These are phyloP conservation scores for Lactuca sativa DNA, from an alignment of 129 eudicot species.

Conservation along the genomic window DNA sequence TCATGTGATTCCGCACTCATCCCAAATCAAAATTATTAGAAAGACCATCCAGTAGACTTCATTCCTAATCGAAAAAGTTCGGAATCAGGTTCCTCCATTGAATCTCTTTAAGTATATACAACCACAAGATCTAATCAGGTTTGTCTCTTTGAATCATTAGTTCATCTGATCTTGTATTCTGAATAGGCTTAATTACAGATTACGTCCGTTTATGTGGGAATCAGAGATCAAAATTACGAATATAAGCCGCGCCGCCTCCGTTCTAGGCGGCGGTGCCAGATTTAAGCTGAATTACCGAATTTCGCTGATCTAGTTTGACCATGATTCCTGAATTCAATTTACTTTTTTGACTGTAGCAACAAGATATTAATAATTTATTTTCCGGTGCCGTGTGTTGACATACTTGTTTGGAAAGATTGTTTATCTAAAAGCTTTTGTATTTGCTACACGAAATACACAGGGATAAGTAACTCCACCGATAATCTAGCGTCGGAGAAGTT, in stretches of 20 bases:
- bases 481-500: conserved; percentile 22
- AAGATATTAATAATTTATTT: background rate
- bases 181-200: conserved; percentile 24
- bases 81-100: conserved; percentile 13
- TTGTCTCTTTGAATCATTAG: conserved; percentile 25
- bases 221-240: background rate
- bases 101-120: conserved; percentile 5
- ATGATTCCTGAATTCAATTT: background rate
- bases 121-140: conserved; percentile 24
- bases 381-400: conserved; percentile 19
- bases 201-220: background rate
- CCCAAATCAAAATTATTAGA: background rate
- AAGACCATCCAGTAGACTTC: background rate
- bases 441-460: conserved; percentile 9
- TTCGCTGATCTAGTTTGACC: conserved; percentile 23
- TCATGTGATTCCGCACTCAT: background rate
- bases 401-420: conserved; percentile 17
- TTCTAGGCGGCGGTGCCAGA: conserved; percentile 12
- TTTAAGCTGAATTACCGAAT: conserved; percentile 3
- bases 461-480: conserved; percentile 17
- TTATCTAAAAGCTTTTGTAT: background rate
- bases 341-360: conserved; percentile 1
- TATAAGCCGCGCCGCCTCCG: background rate
- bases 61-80: conserved; percentile 1
- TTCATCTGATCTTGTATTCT: conserved; percentile 6